Evolutionary conservation across 148 eudicot genomes (phyloP), one percentile per base, ranked within the genome.

Genomic region (Rhododendron ovatum): DNA sequence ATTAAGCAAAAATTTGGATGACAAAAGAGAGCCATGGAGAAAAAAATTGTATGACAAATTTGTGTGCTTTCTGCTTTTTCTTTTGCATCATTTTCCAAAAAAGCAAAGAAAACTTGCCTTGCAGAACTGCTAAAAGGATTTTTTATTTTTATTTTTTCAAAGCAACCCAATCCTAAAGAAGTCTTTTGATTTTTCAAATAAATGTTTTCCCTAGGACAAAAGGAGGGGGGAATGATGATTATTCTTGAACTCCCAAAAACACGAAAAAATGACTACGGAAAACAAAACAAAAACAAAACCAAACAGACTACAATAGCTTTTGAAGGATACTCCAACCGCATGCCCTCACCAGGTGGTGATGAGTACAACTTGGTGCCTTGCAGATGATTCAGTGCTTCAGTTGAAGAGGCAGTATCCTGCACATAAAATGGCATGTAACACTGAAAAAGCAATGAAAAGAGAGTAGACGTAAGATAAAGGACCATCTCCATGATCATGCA

Each of bases 311-410:
- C 33, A 67, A 69, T 41, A 18, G 74, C 37, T 39, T 28, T 4
- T 33, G 82, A 96, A 96, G 99, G 98, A 96, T 96, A 96, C 98
- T 96, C 99, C 87, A 96, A 85, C 50, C 96, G 92, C 94, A 96
- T 92, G 87, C 96, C 97, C 78, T 95, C 97, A 7, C 96, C 93
- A 28, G 90, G 73, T 4, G 89, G 86, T 67, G 96, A 94, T 13
- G 99, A 94, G 86, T 91, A 84, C 22, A 96, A 93, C 75, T 90
- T 73, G 33, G 94, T 89, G 86, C 99, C 99, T 91, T 95, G 98
- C 73, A 96, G 85, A 55, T 89, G 94, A 88, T 47, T 82, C 59
- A 91, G 87, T 35, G 99, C 99, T 86, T 94, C 99, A 53, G 92
- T 94, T 83, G 99, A 96, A 84, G 91, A 85, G 69, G 94, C 91